Percentiles rank a stretch among this genome's conserved stretches.
phyloP scores from a whole-genome alignment of 257 asterid species.

The Nicotiana obtusifolia region DNA sequence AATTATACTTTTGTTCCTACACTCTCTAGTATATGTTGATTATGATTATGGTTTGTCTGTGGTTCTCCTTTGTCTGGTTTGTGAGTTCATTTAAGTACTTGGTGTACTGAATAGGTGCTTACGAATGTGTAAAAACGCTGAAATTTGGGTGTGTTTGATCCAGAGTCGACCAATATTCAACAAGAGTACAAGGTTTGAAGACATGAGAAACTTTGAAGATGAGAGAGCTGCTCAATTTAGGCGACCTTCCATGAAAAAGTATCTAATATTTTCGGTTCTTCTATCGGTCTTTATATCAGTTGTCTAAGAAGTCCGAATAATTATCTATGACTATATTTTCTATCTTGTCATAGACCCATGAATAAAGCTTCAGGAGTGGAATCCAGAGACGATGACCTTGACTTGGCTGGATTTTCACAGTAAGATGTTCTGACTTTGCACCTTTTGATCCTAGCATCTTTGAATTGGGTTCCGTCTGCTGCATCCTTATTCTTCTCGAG shows the following conservation, averaged over 20 bases:
- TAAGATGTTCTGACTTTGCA: constrained; percentile 15
- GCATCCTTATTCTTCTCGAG: background rate
- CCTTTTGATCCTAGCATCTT: background rate
- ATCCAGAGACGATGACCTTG: constrained; percentile 81
- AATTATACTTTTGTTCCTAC: background rate
- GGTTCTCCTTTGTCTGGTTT: background rate
- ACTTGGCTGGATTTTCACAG: constrained; percentile 53
- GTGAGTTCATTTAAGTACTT: background rate
- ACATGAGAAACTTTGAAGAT: constrained; percentile 77
- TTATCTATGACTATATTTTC: constrained; percentile 13
- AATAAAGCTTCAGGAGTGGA: constrained; percentile 62
- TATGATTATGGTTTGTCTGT: background rate
- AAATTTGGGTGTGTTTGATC: constrained; percentile 12
- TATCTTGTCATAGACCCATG: constrained; percentile 38
- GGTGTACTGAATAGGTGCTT: background rate
- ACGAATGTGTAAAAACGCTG: background rate
- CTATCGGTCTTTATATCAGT: background rate
- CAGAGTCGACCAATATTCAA: constrained; percentile 96
- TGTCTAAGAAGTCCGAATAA: constrained; percentile 1
- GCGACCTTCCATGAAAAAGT: constrained; percentile 67
- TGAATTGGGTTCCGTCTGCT: background rate
- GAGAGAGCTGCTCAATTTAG: constrained; percentile 52
- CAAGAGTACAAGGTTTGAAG: constrained; percentile 95
- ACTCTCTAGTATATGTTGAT: background rate
- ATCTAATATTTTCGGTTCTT: constrained; percentile 5